A percentile compares a stretch with the other conserved stretches of the same genome.
Conservation (phyloP, 352 stramenopile species). For the Globisporangium nodosum region DNA sequence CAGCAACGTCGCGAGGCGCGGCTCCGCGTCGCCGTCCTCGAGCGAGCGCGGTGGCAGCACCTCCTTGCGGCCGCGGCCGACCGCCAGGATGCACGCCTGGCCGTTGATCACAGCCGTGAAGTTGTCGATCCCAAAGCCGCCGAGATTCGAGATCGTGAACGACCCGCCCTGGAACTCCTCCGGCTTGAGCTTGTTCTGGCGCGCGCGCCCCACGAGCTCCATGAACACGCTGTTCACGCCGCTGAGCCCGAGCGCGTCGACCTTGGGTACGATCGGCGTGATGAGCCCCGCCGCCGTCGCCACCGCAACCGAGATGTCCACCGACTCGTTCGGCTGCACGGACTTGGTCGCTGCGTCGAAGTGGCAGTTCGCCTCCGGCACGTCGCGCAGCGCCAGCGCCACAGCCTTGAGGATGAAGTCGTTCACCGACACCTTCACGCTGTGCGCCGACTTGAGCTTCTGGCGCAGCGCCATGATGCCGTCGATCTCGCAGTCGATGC, state of each 20-base stretch:
- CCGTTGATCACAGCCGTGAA: constrained; percentile 99
- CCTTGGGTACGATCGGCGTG: constrained; percentile 96
- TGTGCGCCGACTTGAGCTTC: constrained; percentile 88
- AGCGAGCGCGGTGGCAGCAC: constrained; percentile 61
- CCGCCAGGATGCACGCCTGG: constrained; percentile 97
- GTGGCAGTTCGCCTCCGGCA: constrained; percentile 91
- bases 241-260: constrained; percentile 92
- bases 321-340: constrained; percentile 79
- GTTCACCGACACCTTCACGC: constrained; percentile 98
- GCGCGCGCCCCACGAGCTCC: constrained; percentile 95
- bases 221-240: constrained; percentile 95
- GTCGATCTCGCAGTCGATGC: constrained; percentile 95
- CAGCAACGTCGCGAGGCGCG: constrained; percentile 89
- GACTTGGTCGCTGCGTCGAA: constrained; percentile 53
- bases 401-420: constrained; percentile 98
- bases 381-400: constrained; percentile 95
- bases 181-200: constrained; percentile 96
- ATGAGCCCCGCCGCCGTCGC: constrained; percentile 97
- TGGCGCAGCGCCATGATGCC: constrained; percentile 89
- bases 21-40: constrained; percentile 56
- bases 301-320: constrained; percentile 98
- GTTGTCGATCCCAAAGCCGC: constrained; percentile 96
- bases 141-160: constrained; percentile 99
- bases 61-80: constrained; percentile 91
- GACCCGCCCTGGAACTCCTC: constrained; percentile 99